These are phyloP conservation scores for Stromatinia cepivora DNA, from an alignment of 2,329 filamentous ascomycete genomes.

Conservation along the genomic window DNA sequence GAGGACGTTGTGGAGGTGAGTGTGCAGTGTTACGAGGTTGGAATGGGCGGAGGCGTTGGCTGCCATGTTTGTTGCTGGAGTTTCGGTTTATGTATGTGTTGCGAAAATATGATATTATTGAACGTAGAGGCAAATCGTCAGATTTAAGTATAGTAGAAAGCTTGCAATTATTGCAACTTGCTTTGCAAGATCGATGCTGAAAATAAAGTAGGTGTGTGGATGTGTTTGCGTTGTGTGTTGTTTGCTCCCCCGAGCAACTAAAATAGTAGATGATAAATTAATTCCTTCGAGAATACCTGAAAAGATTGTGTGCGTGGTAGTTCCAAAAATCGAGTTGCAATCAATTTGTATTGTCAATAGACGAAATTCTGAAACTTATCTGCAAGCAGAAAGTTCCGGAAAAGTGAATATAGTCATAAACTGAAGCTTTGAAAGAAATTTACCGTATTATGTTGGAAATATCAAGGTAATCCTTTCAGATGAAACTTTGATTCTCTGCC, in stretches of 20 bases:
- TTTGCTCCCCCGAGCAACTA: background rate
- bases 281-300: background rate
- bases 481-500: background rate
- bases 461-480: background rate
- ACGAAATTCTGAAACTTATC: background rate
- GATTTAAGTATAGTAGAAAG: background rate
- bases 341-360: background rate
- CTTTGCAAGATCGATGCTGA: background rate
- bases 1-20: background rate
- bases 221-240: background rate
- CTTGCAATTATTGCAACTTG: background rate
- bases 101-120: background rate
- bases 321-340: background rate
- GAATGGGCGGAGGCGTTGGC: conserved; percentile 5
- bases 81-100: background rate
- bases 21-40: conserved; percentile 1
- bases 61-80: background rate
- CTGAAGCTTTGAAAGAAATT: background rate
- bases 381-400: background rate
- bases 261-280: background rate
- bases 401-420: background rate
- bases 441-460: background rate
- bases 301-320: background rate
- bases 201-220: background rate
- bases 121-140: background rate